Evolutionary conservation across 176 grass and related monocot genomes (phyloP), one percentile per base, ranked within the genome.

Genomic region (Echinochloa phyllopogon): DNA sequence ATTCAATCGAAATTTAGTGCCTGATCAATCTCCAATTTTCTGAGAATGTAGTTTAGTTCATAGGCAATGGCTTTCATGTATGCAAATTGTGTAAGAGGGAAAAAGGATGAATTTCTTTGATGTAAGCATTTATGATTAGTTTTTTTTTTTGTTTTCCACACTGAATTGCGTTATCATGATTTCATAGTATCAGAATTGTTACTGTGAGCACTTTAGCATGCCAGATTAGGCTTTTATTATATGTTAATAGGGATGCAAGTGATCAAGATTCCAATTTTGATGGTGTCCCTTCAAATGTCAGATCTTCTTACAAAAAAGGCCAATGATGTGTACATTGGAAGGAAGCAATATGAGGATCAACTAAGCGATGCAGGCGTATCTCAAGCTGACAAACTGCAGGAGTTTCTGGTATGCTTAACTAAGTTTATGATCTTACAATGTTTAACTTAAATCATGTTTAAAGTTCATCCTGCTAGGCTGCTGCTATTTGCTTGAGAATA

Each of bases 311-410:
- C 77, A n/a, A 85, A 82, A 85, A 96, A 96, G 72, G 91, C 96
- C n/a, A 88, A 10, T 58, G 93, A 88, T 77, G 81, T 92, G 70
- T 98, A 95, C 71, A 96, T 89, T 89, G 87, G 45, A 24, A 90
- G 96, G 14, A 96, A 91, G 69, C 82, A 87, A 9, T 95, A 96
- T 10, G 96, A 98, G 83, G 96, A 98, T 79, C 83, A 86, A 83
- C 58, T 96, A 62, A 85, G 64, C 25, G 80, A 87, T 42, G 21
- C 24, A 41, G 83, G 81, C 62, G 78, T 61, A 86, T 90, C 77
- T 82, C 91, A 96, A 57, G 55, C 68, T 81, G 94, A 89, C 62
- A 96, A 88, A 86, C 65, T 96, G 47, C 89, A 98, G 57, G 64
- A 89, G 24, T 94, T 90, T 76, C 73, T 92, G 96, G 96, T 98